Conservation (phyloP, 2,329 filamentous ascomycete genomes). For the Aureobasidium leucospermi region DNA sequence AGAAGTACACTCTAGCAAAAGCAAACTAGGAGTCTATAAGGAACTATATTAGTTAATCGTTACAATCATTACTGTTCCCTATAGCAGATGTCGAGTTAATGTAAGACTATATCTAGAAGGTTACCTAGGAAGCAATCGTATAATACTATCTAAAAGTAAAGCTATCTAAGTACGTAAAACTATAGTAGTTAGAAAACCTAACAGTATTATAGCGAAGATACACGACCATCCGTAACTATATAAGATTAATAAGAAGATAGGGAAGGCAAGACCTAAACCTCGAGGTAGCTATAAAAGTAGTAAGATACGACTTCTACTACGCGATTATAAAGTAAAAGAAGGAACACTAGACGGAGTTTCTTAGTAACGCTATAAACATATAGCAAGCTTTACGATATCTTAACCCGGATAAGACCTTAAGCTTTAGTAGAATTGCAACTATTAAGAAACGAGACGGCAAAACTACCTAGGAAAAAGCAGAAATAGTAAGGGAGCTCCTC, state of each 20-base stretch:
- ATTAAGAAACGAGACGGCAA: no score
- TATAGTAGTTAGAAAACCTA: slow-evolving; percentile 23
- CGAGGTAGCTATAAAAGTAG: slow-evolving; percentile 11
- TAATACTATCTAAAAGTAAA: slow-evolving; percentile 21
- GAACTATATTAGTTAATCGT: neutral
- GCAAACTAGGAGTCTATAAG: neutral
- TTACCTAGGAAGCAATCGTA: slow-evolving; percentile 16
- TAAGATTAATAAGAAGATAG: neutral
- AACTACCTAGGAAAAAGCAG: no score
- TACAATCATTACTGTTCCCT: neutral
- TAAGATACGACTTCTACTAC: slow-evolving; percentile 21
- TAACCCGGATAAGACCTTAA: no score
- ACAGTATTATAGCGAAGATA: neutral
- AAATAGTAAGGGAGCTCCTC: no score
- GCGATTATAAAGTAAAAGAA: no score
- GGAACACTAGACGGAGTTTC: no score
- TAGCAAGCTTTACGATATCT: no score
- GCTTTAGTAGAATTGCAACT: no score
- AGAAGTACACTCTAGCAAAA: neutral
- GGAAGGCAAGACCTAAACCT: neutral
- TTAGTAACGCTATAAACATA: no score
- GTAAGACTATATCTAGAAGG: neutral
- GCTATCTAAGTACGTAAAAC: slow-evolving; percentile 23
- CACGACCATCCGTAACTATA: neutral
- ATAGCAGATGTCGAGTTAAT: neutral